A percentile compares a stretch with the other conserved stretches of the same genome.
Evolutionary conservation across 176 grass and related monocot species (phyloP).

Genomic region (Oryza brachyantha): DNA sequence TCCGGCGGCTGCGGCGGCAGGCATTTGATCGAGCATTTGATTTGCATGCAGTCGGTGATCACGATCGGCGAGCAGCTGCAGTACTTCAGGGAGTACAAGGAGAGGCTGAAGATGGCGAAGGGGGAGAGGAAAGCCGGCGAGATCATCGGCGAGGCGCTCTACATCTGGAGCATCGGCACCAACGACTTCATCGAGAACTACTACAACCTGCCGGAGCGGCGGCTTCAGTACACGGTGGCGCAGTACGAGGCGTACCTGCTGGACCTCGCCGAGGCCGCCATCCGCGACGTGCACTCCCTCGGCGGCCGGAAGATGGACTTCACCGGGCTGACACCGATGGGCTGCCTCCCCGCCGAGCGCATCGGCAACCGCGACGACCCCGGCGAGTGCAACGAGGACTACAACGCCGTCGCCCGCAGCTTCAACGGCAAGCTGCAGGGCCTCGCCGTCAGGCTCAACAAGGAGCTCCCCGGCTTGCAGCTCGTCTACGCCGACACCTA

Average conservation of each 20-base stretch:
- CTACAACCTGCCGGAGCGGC: constrained; percentile 36
- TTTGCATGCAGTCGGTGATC: constrained; percentile 70
- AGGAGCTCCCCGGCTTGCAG: neutral
- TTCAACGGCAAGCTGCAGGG: constrained; percentile 49
- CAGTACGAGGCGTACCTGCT: constrained; percentile 47
- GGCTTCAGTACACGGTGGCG: constrained; percentile 37
- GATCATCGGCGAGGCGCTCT: constrained; percentile 48
- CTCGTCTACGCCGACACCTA: constrained; percentile 52
- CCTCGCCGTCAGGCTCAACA: constrained; percentile 35
- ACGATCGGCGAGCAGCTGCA: constrained; percentile 49
- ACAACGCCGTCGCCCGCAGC: constrained; percentile 47
- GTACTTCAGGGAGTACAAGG: constrained; percentile 70
- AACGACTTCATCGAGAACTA: constrained; percentile 99
- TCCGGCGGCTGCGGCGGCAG: too few species aligned
- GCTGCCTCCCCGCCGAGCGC: constrained; percentile 49
- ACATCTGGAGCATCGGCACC: constrained; percentile 77
- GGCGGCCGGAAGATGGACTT: constrained; percentile 57
- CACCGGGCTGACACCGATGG: constrained; percentile 48
- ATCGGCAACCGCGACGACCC: constrained; percentile 30
- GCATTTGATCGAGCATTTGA: neutral
- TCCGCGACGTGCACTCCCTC: constrained; percentile 37
- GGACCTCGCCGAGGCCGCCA: constrained; percentile 32
- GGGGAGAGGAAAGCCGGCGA: constrained; percentile 26
- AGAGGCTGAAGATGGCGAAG: constrained; percentile 31
- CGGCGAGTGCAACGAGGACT: constrained; percentile 45